phyloP scores from a whole-genome alignment of 208 protist genomes.

The Endotrypanum monterogeii region DNA sequence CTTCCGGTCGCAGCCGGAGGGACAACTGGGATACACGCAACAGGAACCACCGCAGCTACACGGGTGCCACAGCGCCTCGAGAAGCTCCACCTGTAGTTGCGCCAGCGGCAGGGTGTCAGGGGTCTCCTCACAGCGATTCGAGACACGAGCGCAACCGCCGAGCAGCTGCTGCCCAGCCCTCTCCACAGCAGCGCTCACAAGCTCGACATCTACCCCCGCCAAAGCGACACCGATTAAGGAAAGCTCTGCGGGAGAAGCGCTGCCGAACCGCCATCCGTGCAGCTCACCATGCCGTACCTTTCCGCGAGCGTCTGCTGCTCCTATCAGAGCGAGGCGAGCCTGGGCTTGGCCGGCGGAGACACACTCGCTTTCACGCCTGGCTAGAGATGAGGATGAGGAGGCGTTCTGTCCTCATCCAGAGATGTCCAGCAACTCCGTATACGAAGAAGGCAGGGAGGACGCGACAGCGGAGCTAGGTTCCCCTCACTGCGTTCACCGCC shows the following conservation, averaged over 20 bases:
- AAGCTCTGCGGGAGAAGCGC: neutral
- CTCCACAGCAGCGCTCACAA: neutral
- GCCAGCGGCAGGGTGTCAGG: conserved; percentile 14
- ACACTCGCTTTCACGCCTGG: neutral
- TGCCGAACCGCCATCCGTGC: neutral
- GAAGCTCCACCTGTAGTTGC: conserved; percentile 20
- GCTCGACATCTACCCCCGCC: neutral
- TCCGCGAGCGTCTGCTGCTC: neutral
- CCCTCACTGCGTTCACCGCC: conserved; percentile 3
- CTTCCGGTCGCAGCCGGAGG: neutral
- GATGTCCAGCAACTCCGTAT: neutral
- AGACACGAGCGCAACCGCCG: neutral
- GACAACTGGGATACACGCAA: neutral
- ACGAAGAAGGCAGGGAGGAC: conserved; percentile 1
- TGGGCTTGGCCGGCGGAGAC: neutral
- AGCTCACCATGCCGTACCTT: neutral
- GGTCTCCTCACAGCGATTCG: conserved; percentile 2
- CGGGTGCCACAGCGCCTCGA: conserved; percentile 4
- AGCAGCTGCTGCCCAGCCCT: neutral
- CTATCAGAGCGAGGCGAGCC: neutral
- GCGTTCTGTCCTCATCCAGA: neutral
- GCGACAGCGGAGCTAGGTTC: conserved; percentile 16
- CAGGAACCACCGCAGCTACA: neutral
- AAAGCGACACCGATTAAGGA: conserved; percentile 19
- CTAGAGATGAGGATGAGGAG: neutral